A percentile compares a stretch with the other conserved stretches of the same genome.
phyloP scores from a whole-genome alignment of 306 rosid species.

The Hippophae gyantsensis region DNA sequence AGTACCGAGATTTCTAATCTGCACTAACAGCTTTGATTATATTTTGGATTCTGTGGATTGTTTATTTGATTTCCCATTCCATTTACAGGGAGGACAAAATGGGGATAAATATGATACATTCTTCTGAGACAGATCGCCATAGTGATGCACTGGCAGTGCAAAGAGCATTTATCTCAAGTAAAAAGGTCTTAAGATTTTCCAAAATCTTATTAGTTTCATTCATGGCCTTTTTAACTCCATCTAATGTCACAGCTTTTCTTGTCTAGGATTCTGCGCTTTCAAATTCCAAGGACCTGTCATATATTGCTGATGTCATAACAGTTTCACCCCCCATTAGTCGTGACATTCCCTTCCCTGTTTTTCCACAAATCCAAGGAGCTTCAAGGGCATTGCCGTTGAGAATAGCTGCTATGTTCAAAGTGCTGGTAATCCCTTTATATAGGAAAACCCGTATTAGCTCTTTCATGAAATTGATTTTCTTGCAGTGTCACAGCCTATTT shows the following conservation, averaged over 20 bases:
- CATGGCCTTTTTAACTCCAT: not conserved
- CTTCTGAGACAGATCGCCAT: conserved; percentile 52
- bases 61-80: conserved; percentile 20
- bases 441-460: not conserved
- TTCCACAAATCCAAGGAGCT: conserved; percentile 59
- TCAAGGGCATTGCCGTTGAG: conserved; percentile 65
- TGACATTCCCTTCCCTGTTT: conserved; percentile 29
- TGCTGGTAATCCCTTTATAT: conserved; percentile 49
- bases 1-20: conserved; percentile 14
- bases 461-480: not conserved
- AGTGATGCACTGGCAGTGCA: conserved; percentile 89
- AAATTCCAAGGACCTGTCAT: conserved; percentile 53
- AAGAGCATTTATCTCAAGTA: conserved; percentile 59
- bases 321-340: conserved; percentile 49
- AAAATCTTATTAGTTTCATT: conserved; percentile 10
- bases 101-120: conserved; percentile 34
- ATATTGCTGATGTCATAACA: conserved; percentile 53
- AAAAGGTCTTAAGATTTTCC: conserved; percentile 41
- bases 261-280: conserved; percentile 64
- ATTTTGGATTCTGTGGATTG: conserved; percentile 12
- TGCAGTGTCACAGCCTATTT: not conserved
- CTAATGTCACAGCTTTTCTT: conserved; percentile 12
- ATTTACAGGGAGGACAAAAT: conserved; percentile 64
- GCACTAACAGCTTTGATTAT: conserved; percentile 2
- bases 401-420: conserved; percentile 72